Base-by-base conservation (phyloP, 768 basidiomycete species). In the Pholiota conissans region DNA sequence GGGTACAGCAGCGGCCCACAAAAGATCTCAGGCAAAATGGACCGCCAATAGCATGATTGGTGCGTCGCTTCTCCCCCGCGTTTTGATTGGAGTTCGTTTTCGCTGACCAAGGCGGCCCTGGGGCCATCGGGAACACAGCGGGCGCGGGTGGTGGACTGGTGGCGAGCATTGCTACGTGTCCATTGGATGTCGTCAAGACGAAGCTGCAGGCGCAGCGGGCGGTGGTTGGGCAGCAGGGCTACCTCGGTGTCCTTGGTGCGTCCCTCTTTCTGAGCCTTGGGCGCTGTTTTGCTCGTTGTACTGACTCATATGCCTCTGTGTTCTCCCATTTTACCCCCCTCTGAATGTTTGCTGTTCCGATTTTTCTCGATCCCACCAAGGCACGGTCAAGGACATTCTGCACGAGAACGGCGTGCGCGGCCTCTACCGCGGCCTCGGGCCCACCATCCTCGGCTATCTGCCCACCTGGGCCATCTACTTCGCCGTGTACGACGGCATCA, bases 401-500 rank as follows among this genome's bases (percentile, higher is more conserved):
- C 60, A 60, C 81, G 84, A 84, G 59, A 90, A 91, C 58, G 97
- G 97, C 13, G 62, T 97, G 51, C 85, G 89, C 55, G 97, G 97
- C 13, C 78, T 98, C 59, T 99, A 99, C 74, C 86, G 97, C 39
- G 97, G 97, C n/a, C 82, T 99, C 18, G 95, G 96, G 18, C 97
- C 97, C 13, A 99, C 97, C 18, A 83, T 99, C 55, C 81, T 95
- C 7, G 97, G 97, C 13, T 98, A 99, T 75, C 84, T 98, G 37
- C 97, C 97, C 20, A 98, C 96, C 2, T 98, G 95, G 97, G 97
- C 95, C 24, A 98, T 98, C 65, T 98, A 98, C 72, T 98, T 98
- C 72, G 87, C 94, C 20, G 93, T 98, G 24, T 98, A 98, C 74
- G 97, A 99, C 75, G 86, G 90, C 58, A 91, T 98, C 74, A 98